Evolutionary conservation across 179 eudicot genomes (phyloP), one percentile per base, ranked within the genome.

Genomic region (Actinidia chinensis): DNA sequence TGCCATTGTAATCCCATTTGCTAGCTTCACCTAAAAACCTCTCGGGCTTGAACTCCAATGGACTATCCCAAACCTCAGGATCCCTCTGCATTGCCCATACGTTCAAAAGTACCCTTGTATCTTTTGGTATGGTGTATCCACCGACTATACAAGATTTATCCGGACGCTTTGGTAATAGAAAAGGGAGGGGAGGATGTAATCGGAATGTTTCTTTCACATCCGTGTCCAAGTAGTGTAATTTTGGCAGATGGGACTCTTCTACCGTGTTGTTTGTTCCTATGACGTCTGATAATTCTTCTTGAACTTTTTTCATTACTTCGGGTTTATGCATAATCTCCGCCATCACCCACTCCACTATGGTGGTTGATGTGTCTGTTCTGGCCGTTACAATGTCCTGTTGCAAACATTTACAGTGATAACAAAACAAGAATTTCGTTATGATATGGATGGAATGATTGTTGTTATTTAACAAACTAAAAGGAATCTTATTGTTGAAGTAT

Each of bases 321-420:
- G 81, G 79, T 15, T 79, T 70, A n/a, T 78, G 17, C 73, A 86
- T 11, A 23, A 86, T 15, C 81, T 83, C 88, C 8, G 86, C 81
- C 83, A 86, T 81, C 42, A 33, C 81, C 84, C 84, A 86, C 71
- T 81, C 88, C 40, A 81, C 71, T 55, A n/a, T 61, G 54, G 77
- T 80, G 5, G 78, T 25, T 2, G 86, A 11, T 20, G 88, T 77
- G 71, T 85, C 88, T 0, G 88, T 79, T 17, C 82, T 82, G 7
- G 78, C 88, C 11, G 75, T 17, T n/a, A 83, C 58, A 17, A 83
- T 83, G 72, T 83, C 85, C 84, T 85, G 82, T 46, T 10, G 17
- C 18, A 46, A 58, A 44, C 65, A 65, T 61, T 50, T 13, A 40
- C 42, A 61, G 23, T 59, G 33, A 28, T 28, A 28, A 28, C 33